Evolutionary conservation across 1,284 basidiomycete genomes (phyloP).

Genomic region (Ceratobasidium sp.): DNA sequence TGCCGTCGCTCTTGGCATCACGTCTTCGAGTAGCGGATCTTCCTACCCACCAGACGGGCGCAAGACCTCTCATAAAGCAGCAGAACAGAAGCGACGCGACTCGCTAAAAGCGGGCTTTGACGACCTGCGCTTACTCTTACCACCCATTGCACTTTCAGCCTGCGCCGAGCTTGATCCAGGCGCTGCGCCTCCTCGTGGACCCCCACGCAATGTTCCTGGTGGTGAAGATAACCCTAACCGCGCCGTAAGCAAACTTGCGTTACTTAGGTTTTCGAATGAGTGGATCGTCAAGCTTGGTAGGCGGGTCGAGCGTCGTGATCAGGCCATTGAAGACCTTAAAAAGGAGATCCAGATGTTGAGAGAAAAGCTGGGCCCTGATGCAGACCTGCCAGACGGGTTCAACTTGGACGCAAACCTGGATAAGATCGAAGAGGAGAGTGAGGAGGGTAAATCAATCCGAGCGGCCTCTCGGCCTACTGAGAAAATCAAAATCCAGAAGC

Average conservation of each 20-base stretch:
- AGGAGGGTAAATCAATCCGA: constrained; percentile 30
- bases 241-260: constrained; percentile 92
- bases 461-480: constrained; percentile 37
- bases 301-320: constrained; percentile 82
- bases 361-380: constrained; percentile 29
- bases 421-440: constrained; percentile 35
- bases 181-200: constrained; percentile 81
- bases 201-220: constrained; percentile 70
- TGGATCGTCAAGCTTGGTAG: constrained; percentile 79
- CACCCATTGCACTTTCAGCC: constrained; percentile 78
- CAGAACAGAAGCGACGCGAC: constrained; percentile 96
- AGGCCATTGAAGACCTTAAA: constrained; percentile 75
- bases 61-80: constrained; percentile 94
- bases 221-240: constrained; percentile 90
- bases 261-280: constrained; percentile 89
- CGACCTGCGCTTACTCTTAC: constrained; percentile 86
- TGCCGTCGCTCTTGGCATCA: constrained; percentile 36
- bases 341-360: constrained; percentile 72
- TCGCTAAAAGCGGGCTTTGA: constrained; percentile 96
- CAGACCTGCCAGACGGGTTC: constrained; percentile 18
- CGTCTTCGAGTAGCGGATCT: constrained; percentile 5
- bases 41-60: constrained; percentile 53
- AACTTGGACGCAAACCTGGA: constrained; percentile 39
- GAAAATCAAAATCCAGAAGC: constrained; percentile 18
- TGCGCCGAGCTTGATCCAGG: constrained; percentile 74